phyloP scores from a whole-genome alignment of 768 basidiomycete species.

The Fomitopsis pulvina region DNA sequence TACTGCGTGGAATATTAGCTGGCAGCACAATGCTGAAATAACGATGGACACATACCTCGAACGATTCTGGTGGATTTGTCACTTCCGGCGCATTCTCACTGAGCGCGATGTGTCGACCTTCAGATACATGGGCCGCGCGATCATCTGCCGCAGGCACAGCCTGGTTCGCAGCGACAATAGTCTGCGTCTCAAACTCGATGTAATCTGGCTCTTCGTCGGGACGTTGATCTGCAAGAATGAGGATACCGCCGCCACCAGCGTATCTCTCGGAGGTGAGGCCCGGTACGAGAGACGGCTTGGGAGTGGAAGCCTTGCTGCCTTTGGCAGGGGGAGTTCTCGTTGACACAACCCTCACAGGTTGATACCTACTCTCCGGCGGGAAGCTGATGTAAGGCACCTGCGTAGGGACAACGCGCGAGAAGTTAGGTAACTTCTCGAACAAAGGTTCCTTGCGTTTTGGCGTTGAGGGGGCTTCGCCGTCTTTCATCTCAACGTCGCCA shows the following conservation, averaged over 20 bases:
- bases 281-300: conserved; percentile 14
- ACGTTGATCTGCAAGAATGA: conserved; percentile 71
- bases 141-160: conserved; percentile 27
- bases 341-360: conserved; percentile 81
- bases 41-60: conserved; percentile 60
- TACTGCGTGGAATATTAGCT: conserved; percentile 46
- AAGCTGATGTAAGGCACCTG: conserved; percentile 85
- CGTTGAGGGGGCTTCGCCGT: conserved; percentile 37
- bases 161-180: conserved; percentile 14
- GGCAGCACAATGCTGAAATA: conserved; percentile 16
- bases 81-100: conserved; percentile 69
- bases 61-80: conserved; percentile 61
- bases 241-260: conserved; percentile 80
- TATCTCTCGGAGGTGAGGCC: conserved; percentile 49
- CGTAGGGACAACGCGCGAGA: conserved; percentile 86
- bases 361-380: conserved; percentile 72
- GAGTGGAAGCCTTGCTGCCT: conserved; percentile 20
- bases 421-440: conserved; percentile 74
- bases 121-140: conserved; percentile 18
- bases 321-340: conserved; percentile 22
- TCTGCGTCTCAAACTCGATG: conserved; percentile 47
- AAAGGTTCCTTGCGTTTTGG: conserved; percentile 63
- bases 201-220: conserved; percentile 70
- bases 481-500: conserved; percentile 75
- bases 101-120: conserved; percentile 48